Conservation (phyloP, 805 yeast species). For the Metschnikowia lochheadii region DNA sequence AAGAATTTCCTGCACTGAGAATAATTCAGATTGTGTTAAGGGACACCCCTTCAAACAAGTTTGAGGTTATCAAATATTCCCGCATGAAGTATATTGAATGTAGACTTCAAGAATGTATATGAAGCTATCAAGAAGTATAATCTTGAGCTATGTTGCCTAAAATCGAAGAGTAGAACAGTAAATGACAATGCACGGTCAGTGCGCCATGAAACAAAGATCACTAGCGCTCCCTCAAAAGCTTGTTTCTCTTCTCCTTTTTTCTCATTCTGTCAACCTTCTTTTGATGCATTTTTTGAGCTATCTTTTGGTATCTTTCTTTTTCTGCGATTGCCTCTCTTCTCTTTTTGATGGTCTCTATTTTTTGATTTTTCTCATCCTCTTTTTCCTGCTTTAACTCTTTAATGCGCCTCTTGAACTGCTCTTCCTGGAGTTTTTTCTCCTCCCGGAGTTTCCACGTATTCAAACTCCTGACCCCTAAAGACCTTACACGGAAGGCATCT, state of each 20-base stretch:
- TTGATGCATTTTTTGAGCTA: constrained; percentile 85
- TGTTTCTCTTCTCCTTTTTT: constrained; percentile 92
- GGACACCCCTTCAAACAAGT: neutral
- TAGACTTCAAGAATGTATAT: neutral
- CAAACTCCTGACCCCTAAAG: constrained; percentile 49
- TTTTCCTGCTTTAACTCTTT: constrained; percentile 77
- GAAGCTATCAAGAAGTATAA: neutral
- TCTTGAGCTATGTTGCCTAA: neutral
- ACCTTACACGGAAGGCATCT: constrained; percentile 60
- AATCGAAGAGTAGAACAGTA: neutral
- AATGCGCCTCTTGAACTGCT: constrained; percentile 63
- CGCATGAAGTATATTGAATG: neutral
- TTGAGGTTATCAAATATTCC: neutral
- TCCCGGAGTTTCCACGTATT: constrained; percentile 64
- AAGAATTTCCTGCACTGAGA: neutral
- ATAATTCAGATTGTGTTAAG: neutral
- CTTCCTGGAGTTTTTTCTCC: constrained; percentile 60
- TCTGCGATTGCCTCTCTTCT: constrained; percentile 81
- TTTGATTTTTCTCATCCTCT: constrained; percentile 50
- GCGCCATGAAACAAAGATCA: neutral
- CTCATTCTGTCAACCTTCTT: constrained; percentile 88
- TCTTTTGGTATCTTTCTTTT: constrained; percentile 76
- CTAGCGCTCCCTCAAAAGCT: constrained; percentile 83
- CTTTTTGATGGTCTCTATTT: constrained; percentile 58
- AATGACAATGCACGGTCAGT: neutral